Evolutionary conservation across 768 basidiomycete species (phyloP), one percentile per base, ranked within the genome.

Genomic region (Kwoniella europaea): DNA sequence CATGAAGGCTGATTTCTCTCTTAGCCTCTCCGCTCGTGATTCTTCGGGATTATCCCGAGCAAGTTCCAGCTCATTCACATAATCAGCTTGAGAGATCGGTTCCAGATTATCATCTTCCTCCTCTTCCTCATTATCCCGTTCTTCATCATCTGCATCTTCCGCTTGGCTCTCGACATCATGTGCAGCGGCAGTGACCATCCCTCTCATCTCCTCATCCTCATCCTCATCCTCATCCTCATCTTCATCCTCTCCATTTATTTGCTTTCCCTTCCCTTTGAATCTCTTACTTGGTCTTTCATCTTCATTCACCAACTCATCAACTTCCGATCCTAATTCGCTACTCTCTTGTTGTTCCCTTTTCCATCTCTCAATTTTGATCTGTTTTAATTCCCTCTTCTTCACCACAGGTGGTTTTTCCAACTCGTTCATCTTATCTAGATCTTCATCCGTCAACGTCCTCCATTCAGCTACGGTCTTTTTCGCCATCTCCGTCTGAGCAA

Each of bases 391-490:
- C 59, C 72, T 59, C 53, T 67, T 9, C 68, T 68, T 79, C 27
- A 76, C 75, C 27, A 76, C 75, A 16, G 76, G 79, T 18, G 79
- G 79, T 42, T 72, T 72, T 56, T 80, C 81, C 59, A 58, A 75
- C 54, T 41, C 54, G 53, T 71, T 67, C 15, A 56, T 55, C 65
- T 58, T 58, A 42, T 73, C 71, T 44, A 74, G 65, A 50, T 78
- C 75, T 52, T 63, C 71, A 56, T 74, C 75, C n/a, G 60, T 78
- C 24, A 95, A 91, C 59, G 88, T 91, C 63, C 94, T 86, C 81
- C 95, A 98, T 83, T 98, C 94, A 13, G 90, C 90, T 63, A 99
- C 86, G 1, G 94, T 95, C 77, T 98, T 84, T 46, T 87, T 87
- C 13, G 92, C 94, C 77, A 91, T 93, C 0, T 91, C 90, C 1